Conservation (phyloP, 148 eudicot species). For the Rhododendron ferrugineum region DNA sequence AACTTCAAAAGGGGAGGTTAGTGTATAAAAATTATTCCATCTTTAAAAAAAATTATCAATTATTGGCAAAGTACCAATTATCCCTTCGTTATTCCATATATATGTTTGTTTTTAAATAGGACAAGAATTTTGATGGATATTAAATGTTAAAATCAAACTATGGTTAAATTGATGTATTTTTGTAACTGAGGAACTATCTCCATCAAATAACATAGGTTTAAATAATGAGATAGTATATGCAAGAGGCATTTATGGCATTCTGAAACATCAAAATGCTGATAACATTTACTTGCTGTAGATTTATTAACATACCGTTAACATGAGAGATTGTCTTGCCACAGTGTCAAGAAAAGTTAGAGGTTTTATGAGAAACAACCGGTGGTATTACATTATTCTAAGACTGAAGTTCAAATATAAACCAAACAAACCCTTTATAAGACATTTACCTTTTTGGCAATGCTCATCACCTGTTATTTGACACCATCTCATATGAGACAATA, state of each 20-base stretch:
- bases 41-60: neutral
- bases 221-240: neutral
- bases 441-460: neutral
- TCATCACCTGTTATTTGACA: neutral
- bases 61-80: neutral
- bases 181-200: neutral
- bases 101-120: neutral
- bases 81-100: neutral
- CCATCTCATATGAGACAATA: neutral
- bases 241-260: neutral
- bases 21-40: neutral
- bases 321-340: neutral
- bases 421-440: neutral
- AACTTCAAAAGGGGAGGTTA: neutral
- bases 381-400: neutral
- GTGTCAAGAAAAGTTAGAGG: neutral
- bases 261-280: neutral
- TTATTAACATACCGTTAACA: neutral
- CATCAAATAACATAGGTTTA: neutral
- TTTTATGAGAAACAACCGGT: neutral
- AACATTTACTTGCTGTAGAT: neutral
- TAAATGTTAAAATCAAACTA: neutral
- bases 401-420: neutral
- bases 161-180: neutral
- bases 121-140: neutral